Base-by-base conservation (phyloP, 768 basidiomycete species). In the Russula griseocarnosa region DNA sequence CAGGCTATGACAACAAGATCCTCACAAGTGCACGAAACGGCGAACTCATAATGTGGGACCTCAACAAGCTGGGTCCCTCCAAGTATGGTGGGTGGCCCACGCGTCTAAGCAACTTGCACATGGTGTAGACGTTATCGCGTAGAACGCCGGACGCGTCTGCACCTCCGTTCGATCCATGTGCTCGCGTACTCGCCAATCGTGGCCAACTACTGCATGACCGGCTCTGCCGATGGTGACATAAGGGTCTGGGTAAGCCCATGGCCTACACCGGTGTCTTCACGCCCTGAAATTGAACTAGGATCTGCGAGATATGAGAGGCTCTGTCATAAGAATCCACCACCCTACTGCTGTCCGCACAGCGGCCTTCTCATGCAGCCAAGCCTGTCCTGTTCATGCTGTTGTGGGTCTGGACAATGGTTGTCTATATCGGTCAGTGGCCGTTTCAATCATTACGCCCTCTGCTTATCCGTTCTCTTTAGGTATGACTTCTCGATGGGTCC, bases 401-500 rank as follows among this genome's bases (percentile, higher is more conserved):
- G 70, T 73, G 18, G 73, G 73, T 7, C 67, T 77, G 18, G 74
- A 75, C 54, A 75, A 74, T 50, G 73, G 72, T 18, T 72, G 70
- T 59, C 70, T 90, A 42, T 86, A 86, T 68, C 79, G 84, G 84
- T 82, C 38, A n/a, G 75, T 69, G n/a, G 5, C 40, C 52, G 42
- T 11, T n/a, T 49, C 13, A 44, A 40, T 26, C 10, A 53, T 32
- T 49, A 22, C 26, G 10, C 3, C n/a, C 10, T 14, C 11, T 22
- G n/a, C 61, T 51, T 11, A 50, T 50, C 44, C 26, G 20, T 44
- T 36, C 28, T 20, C 18, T 16, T 55, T 56, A 86, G 88, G 64
- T 92, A 90, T 88, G 91, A 93, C 70, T 76, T 92, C 58, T 82
- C 83, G 68, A 86, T 87, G 83, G 88, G 88, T 5, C 87, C 88